Evolutionary conservation across 805 yeast species (phyloP).

Genomic region (Starmerella vaccinii): DNA sequence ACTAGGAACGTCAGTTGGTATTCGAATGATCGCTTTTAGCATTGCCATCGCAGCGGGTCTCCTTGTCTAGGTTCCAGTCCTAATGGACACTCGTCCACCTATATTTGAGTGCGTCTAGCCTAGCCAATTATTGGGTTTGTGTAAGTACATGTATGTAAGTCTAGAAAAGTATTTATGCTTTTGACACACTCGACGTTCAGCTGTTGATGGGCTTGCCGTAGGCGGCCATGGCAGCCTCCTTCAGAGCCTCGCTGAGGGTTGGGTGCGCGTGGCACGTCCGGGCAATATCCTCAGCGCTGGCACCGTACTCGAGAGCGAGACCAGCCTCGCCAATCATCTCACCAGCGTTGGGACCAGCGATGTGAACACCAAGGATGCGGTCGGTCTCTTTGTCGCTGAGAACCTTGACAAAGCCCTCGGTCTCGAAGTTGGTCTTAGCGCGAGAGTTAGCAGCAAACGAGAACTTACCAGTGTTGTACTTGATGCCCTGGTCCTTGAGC

Average conservation of each 20-base stretch:
- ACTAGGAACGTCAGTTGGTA: neutral
- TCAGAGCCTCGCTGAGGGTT: conserved; percentile 93
- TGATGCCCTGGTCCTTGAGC: conserved; percentile 82
- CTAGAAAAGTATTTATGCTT: neutral
- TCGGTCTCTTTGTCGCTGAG: conserved; percentile 95
- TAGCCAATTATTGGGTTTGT: neutral
- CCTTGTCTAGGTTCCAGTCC: neutral
- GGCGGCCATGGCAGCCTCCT: conserved; percentile 92
- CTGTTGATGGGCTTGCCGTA: conserved; percentile 86
- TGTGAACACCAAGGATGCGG: conserved; percentile 91
- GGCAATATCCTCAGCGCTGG: conserved; percentile 93
- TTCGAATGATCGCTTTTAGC: neutral
- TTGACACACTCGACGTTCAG: conserved; percentile 30
- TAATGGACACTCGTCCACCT: no score
- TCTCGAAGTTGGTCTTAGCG: conserved; percentile 95
- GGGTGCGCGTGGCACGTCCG: conserved; percentile 99
- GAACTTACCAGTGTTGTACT: conserved; percentile 93
- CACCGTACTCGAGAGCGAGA: conserved; percentile 96
- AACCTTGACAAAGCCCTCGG: conserved; percentile 95
- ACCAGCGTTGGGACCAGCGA: conserved; percentile 97
- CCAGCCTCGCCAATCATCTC: conserved; percentile 99
- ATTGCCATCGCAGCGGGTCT: neutral
- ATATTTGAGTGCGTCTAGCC: no score
- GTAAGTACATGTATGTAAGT: neutral
- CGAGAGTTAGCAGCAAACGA: conserved; percentile 98